Base-by-base conservation (phyloP, 768 basidiomycete species). In the Rhizopogon vulgaris region DNA sequence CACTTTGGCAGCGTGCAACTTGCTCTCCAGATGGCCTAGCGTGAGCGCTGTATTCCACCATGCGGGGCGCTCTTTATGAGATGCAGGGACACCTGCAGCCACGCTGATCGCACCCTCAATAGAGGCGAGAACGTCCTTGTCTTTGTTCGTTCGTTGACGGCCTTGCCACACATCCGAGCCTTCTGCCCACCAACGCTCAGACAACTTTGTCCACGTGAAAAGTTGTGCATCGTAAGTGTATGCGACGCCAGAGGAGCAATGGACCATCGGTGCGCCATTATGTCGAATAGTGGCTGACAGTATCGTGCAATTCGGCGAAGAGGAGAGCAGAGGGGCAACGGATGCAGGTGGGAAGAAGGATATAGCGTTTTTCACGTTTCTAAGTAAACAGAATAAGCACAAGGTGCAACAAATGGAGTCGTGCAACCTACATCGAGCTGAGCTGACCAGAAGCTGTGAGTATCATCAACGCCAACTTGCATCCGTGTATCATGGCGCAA, bases 41-140 rank as follows among this genome's bases (percentile, higher is more conserved):
- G 90, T 88, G 61, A 94, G 65, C 17, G 94, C 91, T 4, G 83
- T 73, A 52, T 68, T 78, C 90, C 91, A 95, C 87, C 89, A 94
- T 56, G 75, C 66, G 27, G 90, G 87, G 41, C 82, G 73, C 40
- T 71, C 72, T 56, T 66, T 78, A 54, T 78, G 72, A 6, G 72
- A 68, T 28, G 45, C 52, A 14, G 66, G 68, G 41, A 73, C 73
- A 1, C 66, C 65, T 3, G 69, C 61, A 5, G 66, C 69, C n/a
- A 45, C 32, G 27, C 65, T 64, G 53, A 80, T 69, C 42, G 69
- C 71, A 52, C 71, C 67, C 60, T 84, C 82, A 34, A 84, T 69
- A 10, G 69, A 60, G 6, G 80, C 73, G 52, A 88, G 69, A 41
- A 84, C 70, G 4, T 84, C 82, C 39, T 80, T 78, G 41, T 68